Conservation (phyloP, 148 eudicot species). For the Amaranthus palmeri region DNA sequence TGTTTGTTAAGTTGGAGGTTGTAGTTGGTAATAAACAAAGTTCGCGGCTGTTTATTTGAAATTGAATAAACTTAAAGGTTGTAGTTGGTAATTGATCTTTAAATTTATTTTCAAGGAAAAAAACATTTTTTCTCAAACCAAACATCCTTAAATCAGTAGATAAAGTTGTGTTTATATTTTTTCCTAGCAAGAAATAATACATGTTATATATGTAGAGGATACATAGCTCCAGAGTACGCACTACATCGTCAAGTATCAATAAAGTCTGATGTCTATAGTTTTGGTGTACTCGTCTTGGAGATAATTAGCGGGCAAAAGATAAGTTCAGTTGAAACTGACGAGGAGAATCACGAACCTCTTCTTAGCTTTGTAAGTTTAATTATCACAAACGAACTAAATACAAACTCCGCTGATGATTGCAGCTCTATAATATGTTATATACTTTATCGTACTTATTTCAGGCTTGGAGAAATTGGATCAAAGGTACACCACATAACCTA, state of each 20-base stretch:
- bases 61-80: too few relatives aligned
- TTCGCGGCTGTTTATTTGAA: too few relatives aligned
- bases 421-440: too few relatives aligned
- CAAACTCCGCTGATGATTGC: too few relatives aligned
- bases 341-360: conserved; percentile 12
- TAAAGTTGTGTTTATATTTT: conserved; percentile 13
- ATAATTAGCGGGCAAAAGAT: conserved; percentile 24
- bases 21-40: too few relatives aligned
- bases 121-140: too few relatives aligned
- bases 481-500: conserved; percentile 7
- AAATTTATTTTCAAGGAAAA: too few relatives aligned
- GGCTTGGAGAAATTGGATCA: conserved; percentile 19
- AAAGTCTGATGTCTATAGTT: conserved; percentile 28
- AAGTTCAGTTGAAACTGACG: conserved; percentile 7
- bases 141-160: too few relatives aligned
- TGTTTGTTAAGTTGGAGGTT: too few relatives aligned
- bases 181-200: background rate
- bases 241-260: conserved; percentile 21
- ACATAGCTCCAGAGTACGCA: conserved; percentile 25
- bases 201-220: conserved; percentile 19
- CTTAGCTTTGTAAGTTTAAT: conserved; percentile 8
- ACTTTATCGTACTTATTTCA: background rate
- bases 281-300: conserved; percentile 27
- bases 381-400: background rate
- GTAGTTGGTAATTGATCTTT: too few relatives aligned